Conservation (phyloP, 805 yeast genomes). For the Cyberlindnera mississippiensis region DNA sequence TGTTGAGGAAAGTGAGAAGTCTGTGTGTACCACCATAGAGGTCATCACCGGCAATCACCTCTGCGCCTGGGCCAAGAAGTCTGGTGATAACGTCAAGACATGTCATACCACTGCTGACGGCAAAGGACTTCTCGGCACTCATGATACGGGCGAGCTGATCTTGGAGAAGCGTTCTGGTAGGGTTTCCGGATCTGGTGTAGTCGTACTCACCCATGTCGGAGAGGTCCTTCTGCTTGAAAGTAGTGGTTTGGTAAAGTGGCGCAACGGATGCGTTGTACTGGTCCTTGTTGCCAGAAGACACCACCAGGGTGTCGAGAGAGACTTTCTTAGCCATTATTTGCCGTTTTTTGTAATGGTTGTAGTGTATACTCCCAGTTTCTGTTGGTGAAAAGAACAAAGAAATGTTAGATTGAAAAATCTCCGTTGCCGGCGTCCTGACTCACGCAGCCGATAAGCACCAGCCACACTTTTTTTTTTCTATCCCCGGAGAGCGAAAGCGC, state of each 20-base stretch:
- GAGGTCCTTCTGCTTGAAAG: slow-evolving; percentile 77
- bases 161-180: slow-evolving; percentile 81
- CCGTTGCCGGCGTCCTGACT: no score
- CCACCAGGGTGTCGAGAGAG: slow-evolving; percentile 18
- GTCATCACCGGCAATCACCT: slow-evolving; percentile 92
- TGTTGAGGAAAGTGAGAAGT: slow-evolving; percentile 65
- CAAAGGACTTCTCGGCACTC: slow-evolving; percentile 72
- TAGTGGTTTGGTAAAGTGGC: slow-evolving; percentile 91
- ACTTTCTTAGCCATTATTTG: slow-evolving; percentile 6
- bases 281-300: slow-evolving; percentile 42
- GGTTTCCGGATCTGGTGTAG: slow-evolving; percentile 91
- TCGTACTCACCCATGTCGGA: slow-evolving; percentile 77
- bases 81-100: slow-evolving; percentile 83
- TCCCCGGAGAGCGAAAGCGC: no score
- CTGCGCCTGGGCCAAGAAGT: slow-evolving; percentile 74
- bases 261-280: slow-evolving; percentile 77
- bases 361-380: no score
- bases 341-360: no score
- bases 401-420: no score
- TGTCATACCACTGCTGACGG: slow-evolving; percentile 91
- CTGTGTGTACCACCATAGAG: slow-evolving; percentile 93
- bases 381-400: no score
- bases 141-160: slow-evolving; percentile 73
- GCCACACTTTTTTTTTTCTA: no score
- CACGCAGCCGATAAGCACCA: no score